A percentile compares a stretch with the other conserved stretches of the same genome.
These are phyloP conservation scores for Ceratobasidium sp. DNA, from an alignment of 1,284 basidiomycete species.

Conservation along the genomic window DNA sequence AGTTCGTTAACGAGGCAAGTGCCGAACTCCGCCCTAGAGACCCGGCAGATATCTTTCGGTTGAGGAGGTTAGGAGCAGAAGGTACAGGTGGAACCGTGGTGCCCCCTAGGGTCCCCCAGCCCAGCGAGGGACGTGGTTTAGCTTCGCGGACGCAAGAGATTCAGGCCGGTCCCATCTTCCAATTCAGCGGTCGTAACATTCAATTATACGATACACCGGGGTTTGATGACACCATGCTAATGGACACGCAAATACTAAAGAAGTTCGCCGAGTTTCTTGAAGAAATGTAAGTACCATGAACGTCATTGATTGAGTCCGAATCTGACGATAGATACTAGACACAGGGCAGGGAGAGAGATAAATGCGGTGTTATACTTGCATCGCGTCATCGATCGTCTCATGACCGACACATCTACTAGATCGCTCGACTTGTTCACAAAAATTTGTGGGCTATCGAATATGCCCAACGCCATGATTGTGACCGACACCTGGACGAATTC, in stretches of 20 bases:
- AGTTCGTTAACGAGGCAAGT: conserved; percentile 36
- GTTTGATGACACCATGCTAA: conserved; percentile 49
- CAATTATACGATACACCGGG: conserved; percentile 54
- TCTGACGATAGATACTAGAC: conserved; percentile 48
- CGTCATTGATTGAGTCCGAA: background rate
- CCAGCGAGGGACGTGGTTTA: conserved; percentile 1
- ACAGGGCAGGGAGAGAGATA: conserved; percentile 7
- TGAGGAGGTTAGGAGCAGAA: too few species aligned
- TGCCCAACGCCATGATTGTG: conserved; percentile 52
- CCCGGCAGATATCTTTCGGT: too few species aligned
- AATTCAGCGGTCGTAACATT: background rate
- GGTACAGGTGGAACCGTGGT: too few species aligned
- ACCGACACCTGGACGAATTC: conserved; percentile 58
- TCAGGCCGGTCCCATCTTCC: background rate
- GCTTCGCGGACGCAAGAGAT: conserved; percentile 8
- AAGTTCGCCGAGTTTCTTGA: conserved; percentile 34
- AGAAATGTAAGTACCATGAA: conserved; percentile 9
- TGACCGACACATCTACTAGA: conserved; percentile 52
- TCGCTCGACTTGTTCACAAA: conserved; percentile 55
- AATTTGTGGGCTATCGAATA: conserved; percentile 54
- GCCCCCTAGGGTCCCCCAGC: background rate
- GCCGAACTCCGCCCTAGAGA: background rate
- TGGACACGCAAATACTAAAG: conserved; percentile 43
- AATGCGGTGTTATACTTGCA: conserved; percentile 57
- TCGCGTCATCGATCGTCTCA: conserved; percentile 52